A percentile compares a stretch with the other conserved stretches of the same genome.
phyloP scores from a whole-genome alignment of 768 basidiomycete species.

The Lactifluus echinatus region DNA sequence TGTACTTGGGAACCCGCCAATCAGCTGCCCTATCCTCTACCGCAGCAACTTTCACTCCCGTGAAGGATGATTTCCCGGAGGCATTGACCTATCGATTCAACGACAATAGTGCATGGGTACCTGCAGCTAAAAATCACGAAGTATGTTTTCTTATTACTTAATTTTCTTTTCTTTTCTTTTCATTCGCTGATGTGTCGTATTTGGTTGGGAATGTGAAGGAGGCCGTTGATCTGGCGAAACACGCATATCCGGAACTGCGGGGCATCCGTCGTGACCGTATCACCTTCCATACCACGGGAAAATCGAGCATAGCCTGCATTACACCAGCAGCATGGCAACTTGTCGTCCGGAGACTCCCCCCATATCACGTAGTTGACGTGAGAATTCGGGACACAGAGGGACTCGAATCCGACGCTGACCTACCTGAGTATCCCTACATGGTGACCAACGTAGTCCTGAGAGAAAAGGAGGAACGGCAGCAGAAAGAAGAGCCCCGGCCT shows the following conservation, averaged over 20 bases:
- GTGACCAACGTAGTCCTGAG: background rate
- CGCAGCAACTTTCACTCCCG: background rate
- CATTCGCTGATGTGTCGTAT: background rate
- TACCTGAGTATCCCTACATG: conserved; percentile 8
- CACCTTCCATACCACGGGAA: conserved; percentile 16
- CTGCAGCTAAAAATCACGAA: conserved; percentile 7
- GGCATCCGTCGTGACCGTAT: conserved; percentile 12
- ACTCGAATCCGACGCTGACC: background rate
- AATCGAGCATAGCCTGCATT: conserved; percentile 17
- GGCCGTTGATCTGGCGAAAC: conserved; percentile 14
- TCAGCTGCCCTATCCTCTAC: background rate
- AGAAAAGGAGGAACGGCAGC: conserved; percentile 10
- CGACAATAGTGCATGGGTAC: conserved; percentile 17
- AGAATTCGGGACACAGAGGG: conserved; percentile 9
- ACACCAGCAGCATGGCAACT: conserved; percentile 19
- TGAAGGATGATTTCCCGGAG: conserved; percentile 12
- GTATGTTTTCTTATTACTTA: background rate
- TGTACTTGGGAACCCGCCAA: conserved; percentile 3
- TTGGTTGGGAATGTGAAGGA: conserved; percentile 1
- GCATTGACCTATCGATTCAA: conserved; percentile 18
- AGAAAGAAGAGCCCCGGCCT: background rate
- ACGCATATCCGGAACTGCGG: conserved; percentile 12
- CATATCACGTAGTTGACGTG: conserved; percentile 16
- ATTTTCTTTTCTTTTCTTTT: background rate
- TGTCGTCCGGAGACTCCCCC: conserved; percentile 14